These are phyloP conservation scores for Sporopachydermia cereana DNA, from an alignment of 1,139 yeast species.

Conservation along the genomic window DNA sequence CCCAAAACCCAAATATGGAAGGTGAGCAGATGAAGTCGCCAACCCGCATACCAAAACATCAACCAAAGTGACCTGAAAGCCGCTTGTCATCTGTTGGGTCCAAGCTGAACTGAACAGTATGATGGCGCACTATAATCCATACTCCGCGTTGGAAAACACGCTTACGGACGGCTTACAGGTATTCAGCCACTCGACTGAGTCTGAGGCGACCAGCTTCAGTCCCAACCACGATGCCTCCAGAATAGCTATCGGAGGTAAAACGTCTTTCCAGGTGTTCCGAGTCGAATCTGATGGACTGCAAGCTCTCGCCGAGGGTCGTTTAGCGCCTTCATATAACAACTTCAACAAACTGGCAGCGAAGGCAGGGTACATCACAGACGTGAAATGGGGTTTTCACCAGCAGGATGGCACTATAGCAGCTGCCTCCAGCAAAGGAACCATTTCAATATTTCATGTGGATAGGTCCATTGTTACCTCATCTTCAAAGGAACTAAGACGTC, in stretches of 20 bases:
- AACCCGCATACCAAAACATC: too few relatives aligned
- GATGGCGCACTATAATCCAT: too few relatives aligned
- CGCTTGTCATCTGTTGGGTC: too few relatives aligned
- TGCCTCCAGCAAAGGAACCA: conserved; percentile 38
- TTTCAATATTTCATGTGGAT: conserved; percentile 35
- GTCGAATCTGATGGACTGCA: conserved; percentile 28
- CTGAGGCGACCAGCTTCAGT: neutral
- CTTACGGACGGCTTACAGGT: too few relatives aligned
- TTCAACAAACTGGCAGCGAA: conserved; percentile 26
- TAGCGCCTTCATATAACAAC: conserved; percentile 18
- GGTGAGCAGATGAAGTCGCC: too few relatives aligned
- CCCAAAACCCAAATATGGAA: too few relatives aligned
- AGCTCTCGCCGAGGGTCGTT: conserved; percentile 24
- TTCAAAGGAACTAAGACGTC: conserved; percentile 29
- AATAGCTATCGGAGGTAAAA: conserved; percentile 49
- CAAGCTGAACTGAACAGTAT: too few relatives aligned
- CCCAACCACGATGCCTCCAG: neutral
- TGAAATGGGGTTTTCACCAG: conserved; percentile 34
- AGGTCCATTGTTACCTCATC: conserved; percentile 24
- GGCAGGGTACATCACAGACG: conserved; percentile 37
- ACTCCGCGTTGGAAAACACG: too few relatives aligned
- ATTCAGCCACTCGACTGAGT: neutral
- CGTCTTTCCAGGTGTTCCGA: conserved; percentile 38
- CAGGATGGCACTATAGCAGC: conserved; percentile 35
- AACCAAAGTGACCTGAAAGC: too few relatives aligned